Evolutionary conservation across 805 yeast genomes (phyloP).

Genomic region (Saturnispora diversa): DNA sequence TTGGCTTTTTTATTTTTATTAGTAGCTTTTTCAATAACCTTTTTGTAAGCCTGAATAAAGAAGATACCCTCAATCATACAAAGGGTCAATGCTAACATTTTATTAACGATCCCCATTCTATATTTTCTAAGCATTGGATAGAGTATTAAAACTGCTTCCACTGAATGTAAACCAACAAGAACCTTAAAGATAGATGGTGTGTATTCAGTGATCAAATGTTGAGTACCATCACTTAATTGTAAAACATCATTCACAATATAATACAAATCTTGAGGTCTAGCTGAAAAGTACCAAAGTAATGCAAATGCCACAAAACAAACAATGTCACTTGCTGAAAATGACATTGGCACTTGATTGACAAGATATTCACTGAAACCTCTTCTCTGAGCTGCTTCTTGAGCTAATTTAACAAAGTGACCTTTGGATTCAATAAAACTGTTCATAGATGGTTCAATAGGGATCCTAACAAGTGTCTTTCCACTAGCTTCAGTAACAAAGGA

Average conservation of each 20-base stretch:
- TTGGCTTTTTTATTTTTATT: slow-evolving; percentile 16
- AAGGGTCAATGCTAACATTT: slow-evolving; percentile 45
- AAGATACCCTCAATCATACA: slow-evolving; percentile 57
- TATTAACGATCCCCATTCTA: slow-evolving; percentile 48
- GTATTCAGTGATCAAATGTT: slow-evolving; percentile 10
- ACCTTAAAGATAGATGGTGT: slow-evolving; percentile 15
- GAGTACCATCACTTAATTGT: slow-evolving; percentile 8
- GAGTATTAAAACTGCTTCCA: slow-evolving; percentile 41
- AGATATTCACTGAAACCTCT: slow-evolving; percentile 48
- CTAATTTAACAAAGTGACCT: slow-evolving; percentile 59
- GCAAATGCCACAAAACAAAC: slow-evolving; percentile 16
- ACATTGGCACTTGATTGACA: slow-evolving; percentile 13
- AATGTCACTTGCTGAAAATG: slow-evolving; percentile 37
- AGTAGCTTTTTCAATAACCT: slow-evolving; percentile 10
- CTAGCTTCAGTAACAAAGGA: slow-evolving; percentile 28
- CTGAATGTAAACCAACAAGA: slow-evolving; percentile 37
- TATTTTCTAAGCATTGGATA: slow-evolving; percentile 46
- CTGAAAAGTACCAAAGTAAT: slow-evolving; percentile 7
- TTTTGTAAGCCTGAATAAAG: slow-evolving; percentile 38
- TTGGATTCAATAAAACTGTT: slow-evolving; percentile 39
- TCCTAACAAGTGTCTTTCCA: slow-evolving; percentile 26
- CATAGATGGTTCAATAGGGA: slow-evolving; percentile 48
- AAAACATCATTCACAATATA: slow-evolving; percentile 10
- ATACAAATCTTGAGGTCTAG: slow-evolving; percentile 10
- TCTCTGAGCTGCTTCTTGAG: slow-evolving; percentile 58